Percentiles rank a stretch among this genome's conserved stretches.
Evolutionary conservation across 805 yeast species (phyloP).

Genomic region (Helenozyma rhizophorensis): DNA sequence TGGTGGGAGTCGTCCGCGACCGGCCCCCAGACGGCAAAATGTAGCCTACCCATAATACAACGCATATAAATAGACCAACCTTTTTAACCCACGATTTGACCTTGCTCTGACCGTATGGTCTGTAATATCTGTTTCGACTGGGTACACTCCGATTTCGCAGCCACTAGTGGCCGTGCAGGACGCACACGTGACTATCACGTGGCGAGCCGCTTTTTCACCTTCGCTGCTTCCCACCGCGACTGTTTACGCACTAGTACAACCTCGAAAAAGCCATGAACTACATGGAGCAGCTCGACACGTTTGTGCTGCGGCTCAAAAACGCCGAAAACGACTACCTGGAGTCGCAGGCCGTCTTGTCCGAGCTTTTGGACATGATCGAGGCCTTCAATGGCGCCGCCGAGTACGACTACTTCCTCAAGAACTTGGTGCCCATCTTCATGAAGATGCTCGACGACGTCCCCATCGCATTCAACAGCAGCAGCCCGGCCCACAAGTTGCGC

Average conservation of each 20-base stretch:
- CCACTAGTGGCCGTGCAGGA: background rate
- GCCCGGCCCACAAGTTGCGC: constrained; percentile 76
- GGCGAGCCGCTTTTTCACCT: constrained; percentile 9
- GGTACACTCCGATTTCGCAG: too few species aligned
- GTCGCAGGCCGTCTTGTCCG: constrained; percentile 69
- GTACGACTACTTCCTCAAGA: constrained; percentile 69
- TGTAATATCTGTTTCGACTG: too few species aligned
- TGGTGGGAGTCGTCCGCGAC: constrained; percentile 7
- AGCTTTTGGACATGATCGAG: constrained; percentile 82
- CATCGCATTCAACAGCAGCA: constrained; percentile 58
- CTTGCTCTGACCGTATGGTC: too few species aligned
- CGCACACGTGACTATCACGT: constrained; percentile 25
- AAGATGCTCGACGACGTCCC: constrained; percentile 63
- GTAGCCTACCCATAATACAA: too few species aligned
- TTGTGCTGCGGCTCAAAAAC: constrained; percentile 60
- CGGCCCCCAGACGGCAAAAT: too few species aligned
- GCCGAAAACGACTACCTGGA: constrained; percentile 50
- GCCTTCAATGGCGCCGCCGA: constrained; percentile 77
- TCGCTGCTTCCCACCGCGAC: background rate
- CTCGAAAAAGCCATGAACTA: constrained; percentile 33
- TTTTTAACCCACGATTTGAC: too few species aligned
- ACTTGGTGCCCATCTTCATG: constrained; percentile 66
- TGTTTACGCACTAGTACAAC: constrained; percentile 1
- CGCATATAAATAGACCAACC: too few species aligned
- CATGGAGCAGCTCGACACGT: constrained; percentile 58